Evolutionary conservation across 2,329 filamentous ascomycete genomes (phyloP).

Genomic region (Ophiosphaerella narmari): DNA sequence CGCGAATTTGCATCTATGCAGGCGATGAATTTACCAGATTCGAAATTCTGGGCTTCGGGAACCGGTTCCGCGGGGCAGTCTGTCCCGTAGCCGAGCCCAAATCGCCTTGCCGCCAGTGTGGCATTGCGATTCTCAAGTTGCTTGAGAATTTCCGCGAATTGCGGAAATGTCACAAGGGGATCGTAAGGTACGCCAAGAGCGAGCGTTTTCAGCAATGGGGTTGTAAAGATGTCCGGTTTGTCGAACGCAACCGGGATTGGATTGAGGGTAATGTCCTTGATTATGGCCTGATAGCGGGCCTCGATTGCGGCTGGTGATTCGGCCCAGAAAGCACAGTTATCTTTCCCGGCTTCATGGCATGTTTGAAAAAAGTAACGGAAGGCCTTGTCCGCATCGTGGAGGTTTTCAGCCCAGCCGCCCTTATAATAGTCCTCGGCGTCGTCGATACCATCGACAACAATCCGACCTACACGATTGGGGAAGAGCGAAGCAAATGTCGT

Average conservation of each 20-base stretch:
- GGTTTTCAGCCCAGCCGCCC: constrained; percentile 11
- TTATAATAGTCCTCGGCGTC: constrained; percentile 27
- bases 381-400: constrained; percentile 8
- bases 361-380: neutral
- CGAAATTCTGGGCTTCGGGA: neutral
- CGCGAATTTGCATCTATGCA: constrained; percentile 17
- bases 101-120: neutral
- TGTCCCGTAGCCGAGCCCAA: neutral
- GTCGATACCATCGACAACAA: constrained; percentile 48
- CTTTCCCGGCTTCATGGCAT: neutral
- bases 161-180: constrained; percentile 3
- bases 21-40: constrained; percentile 15
- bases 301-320: constrained; percentile 10
- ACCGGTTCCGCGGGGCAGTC: neutral
- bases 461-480: constrained; percentile 21
- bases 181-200: constrained; percentile 4
- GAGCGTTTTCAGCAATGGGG: constrained; percentile 4
- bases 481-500: constrained; percentile 29
- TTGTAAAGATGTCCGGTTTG: constrained; percentile 10
- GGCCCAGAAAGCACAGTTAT: constrained; percentile 17
- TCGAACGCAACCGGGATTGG: constrained; percentile 6
- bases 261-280: constrained; percentile 2
- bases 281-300: constrained; percentile 10
- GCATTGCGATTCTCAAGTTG: constrained; percentile 14
- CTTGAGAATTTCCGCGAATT: constrained; percentile 5